A percentile compares a stretch with the other conserved stretches of the same genome.
These are phyloP conservation scores for Phytophthora pisi DNA, from an alignment of 352 stramenopile species.

Conservation along the genomic window DNA sequence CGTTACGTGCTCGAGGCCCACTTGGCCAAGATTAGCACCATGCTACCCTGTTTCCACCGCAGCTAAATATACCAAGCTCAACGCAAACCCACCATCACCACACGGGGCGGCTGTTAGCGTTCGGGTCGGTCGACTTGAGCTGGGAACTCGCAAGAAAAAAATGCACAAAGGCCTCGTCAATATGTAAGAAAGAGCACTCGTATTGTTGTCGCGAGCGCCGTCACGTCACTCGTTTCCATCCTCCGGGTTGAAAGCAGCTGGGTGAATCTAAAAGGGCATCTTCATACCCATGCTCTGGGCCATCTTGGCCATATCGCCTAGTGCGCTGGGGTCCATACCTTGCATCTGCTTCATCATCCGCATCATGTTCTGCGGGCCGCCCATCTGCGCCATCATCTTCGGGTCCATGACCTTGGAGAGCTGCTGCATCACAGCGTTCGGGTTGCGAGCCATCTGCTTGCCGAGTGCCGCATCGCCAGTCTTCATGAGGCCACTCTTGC, in stretches of 20 bases:
- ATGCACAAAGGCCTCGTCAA: constrained; percentile 17
- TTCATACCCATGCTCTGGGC: constrained; percentile 76
- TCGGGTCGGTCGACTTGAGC: not conserved
- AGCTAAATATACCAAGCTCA: constrained; percentile 21
- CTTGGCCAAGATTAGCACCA: constrained; percentile 26
- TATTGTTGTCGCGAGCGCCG: constrained; percentile 21
- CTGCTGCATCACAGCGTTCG: constrained; percentile 96
- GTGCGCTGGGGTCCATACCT: constrained; percentile 72
- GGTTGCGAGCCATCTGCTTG: constrained; percentile 97
- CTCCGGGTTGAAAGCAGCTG: not conserved
- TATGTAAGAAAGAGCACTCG: constrained; percentile 31
- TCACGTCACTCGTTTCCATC: constrained; percentile 22
- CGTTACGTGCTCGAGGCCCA: constrained; percentile 20
- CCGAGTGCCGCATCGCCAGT: constrained; percentile 84
- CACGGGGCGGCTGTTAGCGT: not conserved
- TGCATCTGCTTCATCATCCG: constrained; percentile 96
- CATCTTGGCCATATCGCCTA: constrained; percentile 86
- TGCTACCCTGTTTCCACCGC: not conserved
- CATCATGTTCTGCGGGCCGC: constrained; percentile 86
- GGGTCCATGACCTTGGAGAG: constrained; percentile 94
- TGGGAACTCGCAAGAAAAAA: constrained; percentile 12
- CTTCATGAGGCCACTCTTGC: constrained; percentile 96
- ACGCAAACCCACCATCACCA: not conserved
- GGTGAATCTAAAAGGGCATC: constrained; percentile 68
- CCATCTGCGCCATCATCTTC: constrained; percentile 92